Evolutionary conservation across 2,329 filamentous ascomycete species (phyloP).

Genomic region (Penicillium polonicum): DNA sequence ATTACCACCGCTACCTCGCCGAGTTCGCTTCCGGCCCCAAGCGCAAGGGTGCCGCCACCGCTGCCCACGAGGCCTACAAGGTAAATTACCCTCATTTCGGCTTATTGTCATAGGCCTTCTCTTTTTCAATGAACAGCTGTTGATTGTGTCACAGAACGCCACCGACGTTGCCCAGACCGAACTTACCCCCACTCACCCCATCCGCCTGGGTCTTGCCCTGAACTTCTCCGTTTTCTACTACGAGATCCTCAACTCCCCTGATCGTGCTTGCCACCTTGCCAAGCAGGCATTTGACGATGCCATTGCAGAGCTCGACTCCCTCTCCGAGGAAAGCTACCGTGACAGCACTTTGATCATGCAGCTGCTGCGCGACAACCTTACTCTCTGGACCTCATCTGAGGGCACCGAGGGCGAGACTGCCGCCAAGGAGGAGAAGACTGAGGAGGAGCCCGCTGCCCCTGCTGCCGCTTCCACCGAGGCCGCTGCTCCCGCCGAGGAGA

Average conservation of each 20-base stretch:
- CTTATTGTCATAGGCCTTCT: not conserved
- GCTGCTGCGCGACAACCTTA: conserved; percentile 95
- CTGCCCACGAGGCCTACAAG: conserved; percentile 98
- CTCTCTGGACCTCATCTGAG: conserved; percentile 95
- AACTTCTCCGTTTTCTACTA: conserved; percentile 99
- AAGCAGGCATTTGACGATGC: conserved; percentile 99
- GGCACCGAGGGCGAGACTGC: conserved; percentile 66
- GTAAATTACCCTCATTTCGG: conserved; percentile 50
- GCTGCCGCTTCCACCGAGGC: conserved; percentile 5
- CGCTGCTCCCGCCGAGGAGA: conserved; percentile 46
- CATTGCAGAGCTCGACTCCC: conserved; percentile 95
- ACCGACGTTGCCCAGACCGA: conserved; percentile 98
- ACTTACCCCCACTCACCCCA: conserved; percentile 94
- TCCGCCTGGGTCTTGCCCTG: conserved; percentile 92
- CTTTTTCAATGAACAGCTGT: not conserved
- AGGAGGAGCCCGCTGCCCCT: conserved; percentile 42
- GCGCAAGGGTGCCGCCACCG: conserved; percentile 91
- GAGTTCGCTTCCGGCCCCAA: conserved; percentile 94
- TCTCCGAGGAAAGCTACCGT: conserved; percentile 97
- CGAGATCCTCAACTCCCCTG: conserved; percentile 97
- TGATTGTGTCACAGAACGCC: conserved; percentile 60
- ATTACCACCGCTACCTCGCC: conserved; percentile 98
- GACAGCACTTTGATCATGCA: conserved; percentile 99
- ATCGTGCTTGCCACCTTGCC: conserved; percentile 95
- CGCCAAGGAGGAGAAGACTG: conserved; percentile 62